These are phyloP conservation scores for Castanea mollissima DNA, from an alignment of 306 rosid genomes.

Conservation along the genomic window DNA sequence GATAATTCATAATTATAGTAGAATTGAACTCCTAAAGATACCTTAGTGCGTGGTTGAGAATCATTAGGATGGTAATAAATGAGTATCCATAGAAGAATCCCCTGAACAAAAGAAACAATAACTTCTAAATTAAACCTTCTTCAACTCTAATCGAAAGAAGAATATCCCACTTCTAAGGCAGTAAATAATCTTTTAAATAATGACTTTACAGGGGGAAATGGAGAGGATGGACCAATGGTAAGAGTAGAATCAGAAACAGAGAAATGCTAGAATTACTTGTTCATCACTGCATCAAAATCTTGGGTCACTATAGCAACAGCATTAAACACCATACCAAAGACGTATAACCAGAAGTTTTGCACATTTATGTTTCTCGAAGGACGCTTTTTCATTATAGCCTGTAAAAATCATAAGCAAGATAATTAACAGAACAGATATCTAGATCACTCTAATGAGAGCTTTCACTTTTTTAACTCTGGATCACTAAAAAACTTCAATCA, in stretches of 20 bases:
- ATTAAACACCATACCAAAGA: slow-evolving; percentile 92
- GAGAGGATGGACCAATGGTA: slow-evolving; percentile 9
- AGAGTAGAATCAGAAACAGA: slow-evolving; percentile 28
- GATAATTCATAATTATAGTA: neutral
- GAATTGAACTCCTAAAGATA: slow-evolving; percentile 19
- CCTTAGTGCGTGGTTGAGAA: slow-evolving; percentile 96
- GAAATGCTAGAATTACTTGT: slow-evolving; percentile 53
- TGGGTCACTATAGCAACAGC: slow-evolving; percentile 85
- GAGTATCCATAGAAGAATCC: slow-evolving; percentile 95
- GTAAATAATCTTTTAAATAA: slow-evolving; percentile 5
- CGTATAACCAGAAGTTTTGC: slow-evolving; percentile 94
- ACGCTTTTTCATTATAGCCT: slow-evolving; percentile 95
- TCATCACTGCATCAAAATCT: slow-evolving; percentile 90
- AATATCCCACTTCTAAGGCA: slow-evolving; percentile 15
- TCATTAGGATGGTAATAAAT: slow-evolving; percentile 81
- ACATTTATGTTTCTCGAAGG: slow-evolving; percentile 94
- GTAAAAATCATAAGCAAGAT: slow-evolving; percentile 28
- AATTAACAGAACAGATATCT: neutral
- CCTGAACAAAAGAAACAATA: slow-evolving; percentile 46
- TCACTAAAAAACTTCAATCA: neutral
- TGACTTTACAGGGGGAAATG: slow-evolving; percentile 8
- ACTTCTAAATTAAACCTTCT: slow-evolving; percentile 6
- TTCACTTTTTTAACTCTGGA: neutral
- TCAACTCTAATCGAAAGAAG: slow-evolving; percentile 1
- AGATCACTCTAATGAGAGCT: slow-evolving; percentile 17